Base-by-base conservation (phyloP, 1,284 basidiomycete species). In the Trametes polyzona region DNA sequence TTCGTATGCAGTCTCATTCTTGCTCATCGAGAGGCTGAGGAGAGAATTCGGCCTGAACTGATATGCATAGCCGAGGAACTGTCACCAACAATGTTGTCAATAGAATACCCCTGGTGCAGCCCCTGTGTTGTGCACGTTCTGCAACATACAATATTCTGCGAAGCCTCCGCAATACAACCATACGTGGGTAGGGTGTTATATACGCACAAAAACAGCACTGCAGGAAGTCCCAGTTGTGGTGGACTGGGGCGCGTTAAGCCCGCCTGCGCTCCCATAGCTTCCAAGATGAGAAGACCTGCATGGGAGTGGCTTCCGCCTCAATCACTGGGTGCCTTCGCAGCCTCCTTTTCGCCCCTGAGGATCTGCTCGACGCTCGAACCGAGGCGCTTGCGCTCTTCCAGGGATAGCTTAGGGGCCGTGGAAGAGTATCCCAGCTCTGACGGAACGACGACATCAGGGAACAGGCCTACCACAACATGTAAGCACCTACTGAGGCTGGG, bases 401-500 rank as follows among this genome's bases (percentile, higher is more conserved):
- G 66, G 10, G 77, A 74, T 21, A 78, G 73, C 11, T 69, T 67
- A 0, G 77, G 73, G 4, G 69, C 69, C 4, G 68, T 70, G 2
- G 80, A 77, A 0, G 83, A 83, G 62, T 84, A 84, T 7, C 83
- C 83, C 8, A 84, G 73, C 61, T 79, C 83, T 85, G 59, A 6
- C 26, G 16, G 7, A 4, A 16, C 27, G 23, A 19, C 7, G 30
- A 3, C 17, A 54, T 29, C 12, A 35, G 16, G 12, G n/a, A 17
- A 14, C 11, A 27, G 8, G n/a, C 7, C 8, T 36, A 35, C 19
- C 17, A 2, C 10, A 16, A 43, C 24, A 47, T 24, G 23, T 17
- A 29, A n/a, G 19, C 14, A 74, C 83, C 56, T 66, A 90, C 89
- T 84, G 43, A 91, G 76, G 56, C 80, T 84, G 0, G 83, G 73